Conservation (phyloP, 305 asterid species). For the Fraxinus platypoda region DNA sequence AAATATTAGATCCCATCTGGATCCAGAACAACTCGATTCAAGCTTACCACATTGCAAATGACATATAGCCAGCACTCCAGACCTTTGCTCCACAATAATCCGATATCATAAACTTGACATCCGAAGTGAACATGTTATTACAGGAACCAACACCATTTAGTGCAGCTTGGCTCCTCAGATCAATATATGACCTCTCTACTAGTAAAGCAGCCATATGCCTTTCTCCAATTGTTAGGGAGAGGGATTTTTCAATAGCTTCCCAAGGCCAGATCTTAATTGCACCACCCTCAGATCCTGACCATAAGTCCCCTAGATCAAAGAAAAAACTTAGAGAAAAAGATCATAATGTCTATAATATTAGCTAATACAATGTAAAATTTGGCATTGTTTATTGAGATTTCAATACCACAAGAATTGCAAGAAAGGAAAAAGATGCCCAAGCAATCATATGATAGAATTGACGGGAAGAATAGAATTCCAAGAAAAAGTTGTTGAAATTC, state of each 20-base stretch:
- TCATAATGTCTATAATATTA: constrained; percentile 9
- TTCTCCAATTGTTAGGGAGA: constrained; percentile 61
- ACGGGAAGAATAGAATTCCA: constrained; percentile 12
- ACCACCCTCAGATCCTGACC: constrained; percentile 97
- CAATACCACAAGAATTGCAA: constrained; percentile 1
- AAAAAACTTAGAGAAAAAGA: constrained; percentile 23
- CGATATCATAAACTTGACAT: constrained; percentile 70
- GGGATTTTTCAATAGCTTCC: constrained; percentile 87
- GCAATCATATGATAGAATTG: neutral
- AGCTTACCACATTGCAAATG: constrained; percentile 80
- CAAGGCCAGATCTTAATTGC: constrained; percentile 85
- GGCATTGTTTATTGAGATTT: neutral
- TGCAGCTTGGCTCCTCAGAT: constrained; percentile 63
- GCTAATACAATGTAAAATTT: constrained; percentile 4
- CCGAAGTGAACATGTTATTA: constrained; percentile 67
- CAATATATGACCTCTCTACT: constrained; percentile 84
- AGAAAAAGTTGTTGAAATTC: constrained; percentile 16
- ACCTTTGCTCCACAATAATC: constrained; percentile 73
- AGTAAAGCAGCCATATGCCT: constrained; percentile 78
- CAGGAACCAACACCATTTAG: constrained; percentile 64
- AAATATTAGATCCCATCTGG: constrained; percentile 5
- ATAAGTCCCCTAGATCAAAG: constrained; percentile 71
- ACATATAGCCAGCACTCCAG: constrained; percentile 78
- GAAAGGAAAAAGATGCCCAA: neutral
- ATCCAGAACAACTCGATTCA: neutral